Evolutionary conservation across 2,329 filamentous ascomycete genomes (phyloP).

Genomic region (Cordyceps fumosorosea): DNA sequence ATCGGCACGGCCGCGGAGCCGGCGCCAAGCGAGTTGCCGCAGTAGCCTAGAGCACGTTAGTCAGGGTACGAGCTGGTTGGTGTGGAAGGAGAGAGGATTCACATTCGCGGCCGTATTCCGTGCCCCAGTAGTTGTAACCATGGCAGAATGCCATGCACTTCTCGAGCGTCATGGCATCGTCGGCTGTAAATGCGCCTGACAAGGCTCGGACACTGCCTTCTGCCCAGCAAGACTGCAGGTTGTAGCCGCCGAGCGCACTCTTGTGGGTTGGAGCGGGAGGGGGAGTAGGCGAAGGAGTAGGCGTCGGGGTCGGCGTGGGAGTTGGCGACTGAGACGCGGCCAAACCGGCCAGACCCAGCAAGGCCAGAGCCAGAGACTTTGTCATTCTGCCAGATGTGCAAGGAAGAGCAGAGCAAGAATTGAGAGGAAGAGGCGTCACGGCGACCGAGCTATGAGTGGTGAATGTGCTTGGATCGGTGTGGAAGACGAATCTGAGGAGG

Average conservation of each 20-base stretch:
- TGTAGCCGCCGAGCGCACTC: conserved; percentile 36
- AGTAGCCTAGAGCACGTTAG: conserved; percentile 32
- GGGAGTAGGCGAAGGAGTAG: conserved; percentile 29
- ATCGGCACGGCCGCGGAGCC: conserved; percentile 24
- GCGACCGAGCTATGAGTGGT: not conserved
- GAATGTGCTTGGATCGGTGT: not conserved
- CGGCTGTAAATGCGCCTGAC: conserved; percentile 31
- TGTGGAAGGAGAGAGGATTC: conserved; percentile 16
- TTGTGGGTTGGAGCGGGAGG: conserved; percentile 24
- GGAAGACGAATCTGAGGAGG: not conserved
- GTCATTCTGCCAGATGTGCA: not conserved
- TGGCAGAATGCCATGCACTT: conserved; percentile 40
- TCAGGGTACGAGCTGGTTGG: not conserved
- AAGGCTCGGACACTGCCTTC: conserved; percentile 42
- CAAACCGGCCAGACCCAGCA: conserved; percentile 30
- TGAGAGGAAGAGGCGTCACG: not conserved
- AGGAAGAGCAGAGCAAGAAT: not conserved
- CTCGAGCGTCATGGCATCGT: conserved; percentile 45
- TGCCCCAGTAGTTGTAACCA: conserved; percentile 41
- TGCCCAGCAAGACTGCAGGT: conserved; percentile 41
- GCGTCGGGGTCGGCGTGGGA: conserved; percentile 25
- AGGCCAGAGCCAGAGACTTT: conserved; percentile 23
- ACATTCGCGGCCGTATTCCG: conserved; percentile 48
- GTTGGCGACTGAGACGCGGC: conserved; percentile 30
- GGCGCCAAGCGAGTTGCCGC: conserved; percentile 35